Evolutionary conservation across 768 basidiomycete genomes (phyloP).

Genomic region (Mycena vulgaris): DNA sequence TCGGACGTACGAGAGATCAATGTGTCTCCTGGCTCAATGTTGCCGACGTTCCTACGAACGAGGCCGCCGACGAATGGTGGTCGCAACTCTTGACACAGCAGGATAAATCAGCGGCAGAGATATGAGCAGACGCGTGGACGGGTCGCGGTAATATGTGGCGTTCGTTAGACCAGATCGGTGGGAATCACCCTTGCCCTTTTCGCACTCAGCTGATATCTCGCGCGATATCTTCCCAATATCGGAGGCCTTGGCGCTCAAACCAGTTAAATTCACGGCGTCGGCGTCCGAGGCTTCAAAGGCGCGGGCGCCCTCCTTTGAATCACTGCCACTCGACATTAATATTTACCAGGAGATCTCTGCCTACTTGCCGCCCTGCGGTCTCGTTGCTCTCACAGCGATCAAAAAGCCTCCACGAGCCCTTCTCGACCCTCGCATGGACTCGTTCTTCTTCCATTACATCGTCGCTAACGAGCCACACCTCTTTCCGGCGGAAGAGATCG

Average conservation of each 20-base stretch:
- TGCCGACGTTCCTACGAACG: not conserved
- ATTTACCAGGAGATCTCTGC: not conserved
- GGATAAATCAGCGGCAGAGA: not conserved
- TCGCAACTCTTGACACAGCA: not conserved
- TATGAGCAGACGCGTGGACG: conserved; percentile 7
- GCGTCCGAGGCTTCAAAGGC: not conserved
- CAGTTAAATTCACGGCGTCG: not conserved
- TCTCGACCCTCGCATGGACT: not conserved
- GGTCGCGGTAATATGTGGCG: conserved; percentile 10
- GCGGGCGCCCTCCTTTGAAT: not conserved
- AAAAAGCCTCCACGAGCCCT: not conserved
- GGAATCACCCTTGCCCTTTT: too few relatives aligned
- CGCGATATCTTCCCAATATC: not conserved
- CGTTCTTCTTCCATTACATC: not conserved
- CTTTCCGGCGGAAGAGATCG: not conserved
- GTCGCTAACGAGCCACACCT: not conserved
- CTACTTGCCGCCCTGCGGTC: not conserved
- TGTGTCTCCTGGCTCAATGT: not conserved
- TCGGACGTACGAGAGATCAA: not conserved
- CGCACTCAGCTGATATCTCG: not conserved
- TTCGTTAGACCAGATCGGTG: conserved; percentile 8
- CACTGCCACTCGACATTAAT: conserved; percentile 2
- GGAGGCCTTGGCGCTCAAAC: not conserved
- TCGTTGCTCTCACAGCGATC: not conserved
- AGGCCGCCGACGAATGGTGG: not conserved